phyloP scores from a whole-genome alignment of 371 early-diverging fungal genomes.

The Rhizomucor miehei region DNA sequence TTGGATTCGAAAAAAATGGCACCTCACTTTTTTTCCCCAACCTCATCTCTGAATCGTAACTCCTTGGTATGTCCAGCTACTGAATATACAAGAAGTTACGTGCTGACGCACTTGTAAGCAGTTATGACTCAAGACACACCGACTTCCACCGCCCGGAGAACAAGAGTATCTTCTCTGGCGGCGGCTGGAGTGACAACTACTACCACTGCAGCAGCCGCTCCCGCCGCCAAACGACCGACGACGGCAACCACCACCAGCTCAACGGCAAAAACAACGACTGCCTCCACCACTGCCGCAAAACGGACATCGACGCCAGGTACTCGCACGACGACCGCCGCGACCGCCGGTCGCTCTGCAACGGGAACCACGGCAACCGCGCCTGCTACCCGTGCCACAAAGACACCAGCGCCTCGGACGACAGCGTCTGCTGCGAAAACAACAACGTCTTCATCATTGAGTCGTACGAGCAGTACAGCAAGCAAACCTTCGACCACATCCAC shows the following conservation, averaged over 20 bases:
- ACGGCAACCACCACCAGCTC: conserved; percentile 3
- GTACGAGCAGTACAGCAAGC: conserved; percentile 11
- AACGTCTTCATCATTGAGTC: conserved; percentile 6
- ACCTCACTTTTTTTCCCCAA: conserved; percentile 3
- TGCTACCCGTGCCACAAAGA: conserved; percentile 1
- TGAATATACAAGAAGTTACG: neutral
- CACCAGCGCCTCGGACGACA: conserved; percentile 2
- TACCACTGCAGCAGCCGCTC: conserved; percentile 8
- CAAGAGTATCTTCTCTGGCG: conserved; percentile 21
- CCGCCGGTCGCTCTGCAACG: conserved; percentile 6
- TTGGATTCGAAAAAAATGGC: conserved; percentile 1
- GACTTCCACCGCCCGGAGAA: conserved; percentile 7
- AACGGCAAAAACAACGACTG: neutral
- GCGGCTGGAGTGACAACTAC: conserved; percentile 16
- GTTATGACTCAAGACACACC: conserved; percentile 16
- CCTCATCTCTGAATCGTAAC: conserved; percentile 2
- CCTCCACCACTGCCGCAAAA: neutral
- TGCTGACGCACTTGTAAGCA: neutral
- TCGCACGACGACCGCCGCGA: neutral
- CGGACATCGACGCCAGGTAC: neutral
- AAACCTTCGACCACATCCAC: conserved; percentile 6
- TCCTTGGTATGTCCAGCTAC: too few relatives aligned
- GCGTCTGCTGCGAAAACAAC: conserved; percentile 3
- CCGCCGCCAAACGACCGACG: conserved; percentile 2
- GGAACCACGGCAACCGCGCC: conserved; percentile 7